phyloP scores from a whole-genome alignment of 352 stramenopile species.

The Pythium phragmiticola region DNA sequence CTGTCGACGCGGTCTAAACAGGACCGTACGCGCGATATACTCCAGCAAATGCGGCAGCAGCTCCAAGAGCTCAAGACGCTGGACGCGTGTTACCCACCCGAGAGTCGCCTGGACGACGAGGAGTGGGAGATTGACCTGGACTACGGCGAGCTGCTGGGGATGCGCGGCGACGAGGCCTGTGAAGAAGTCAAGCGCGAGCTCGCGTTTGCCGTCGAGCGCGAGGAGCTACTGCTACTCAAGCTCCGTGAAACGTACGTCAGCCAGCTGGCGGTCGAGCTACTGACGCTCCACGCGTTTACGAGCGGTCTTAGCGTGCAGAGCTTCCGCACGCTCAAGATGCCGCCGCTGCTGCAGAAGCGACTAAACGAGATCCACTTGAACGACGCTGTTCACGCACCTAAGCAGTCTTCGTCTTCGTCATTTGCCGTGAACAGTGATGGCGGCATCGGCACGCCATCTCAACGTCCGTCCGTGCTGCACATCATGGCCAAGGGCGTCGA shows the following conservation, averaged over 20 bases:
- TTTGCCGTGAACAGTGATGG: background rate
- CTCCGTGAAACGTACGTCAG: slow-evolving; percentile 77
- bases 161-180: slow-evolving; percentile 70
- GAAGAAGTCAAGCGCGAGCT: slow-evolving; percentile 89
- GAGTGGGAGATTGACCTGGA: slow-evolving; percentile 90
- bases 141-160: slow-evolving; percentile 69
- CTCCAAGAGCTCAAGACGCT: slow-evolving; percentile 67
- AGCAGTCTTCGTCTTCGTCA: slow-evolving; percentile 8
- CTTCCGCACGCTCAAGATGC: slow-evolving; percentile 84
- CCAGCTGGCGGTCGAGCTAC: slow-evolving; percentile 68
- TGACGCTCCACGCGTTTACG: slow-evolving; percentile 71
- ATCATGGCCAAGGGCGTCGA: slow-evolving; percentile 59
- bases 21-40: slow-evolving; percentile 82
- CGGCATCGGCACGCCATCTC: slow-evolving; percentile 4
- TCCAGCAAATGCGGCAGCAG: slow-evolving; percentile 82
- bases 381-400: slow-evolving; percentile 20
- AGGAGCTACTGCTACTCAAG: slow-evolving; percentile 84
- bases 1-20: slow-evolving; percentile 74
- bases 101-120: slow-evolving; percentile 56
- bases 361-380: slow-evolving; percentile 68
- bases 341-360: slow-evolving; percentile 53
- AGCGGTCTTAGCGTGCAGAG: slow-evolving; percentile 66
- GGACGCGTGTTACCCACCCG: slow-evolving; percentile 47
- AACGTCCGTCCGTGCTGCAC: slow-evolving; percentile 50
- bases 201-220: slow-evolving; percentile 74